Conservation (phyloP, 306 rosid species). For the Castanea crenata region DNA sequence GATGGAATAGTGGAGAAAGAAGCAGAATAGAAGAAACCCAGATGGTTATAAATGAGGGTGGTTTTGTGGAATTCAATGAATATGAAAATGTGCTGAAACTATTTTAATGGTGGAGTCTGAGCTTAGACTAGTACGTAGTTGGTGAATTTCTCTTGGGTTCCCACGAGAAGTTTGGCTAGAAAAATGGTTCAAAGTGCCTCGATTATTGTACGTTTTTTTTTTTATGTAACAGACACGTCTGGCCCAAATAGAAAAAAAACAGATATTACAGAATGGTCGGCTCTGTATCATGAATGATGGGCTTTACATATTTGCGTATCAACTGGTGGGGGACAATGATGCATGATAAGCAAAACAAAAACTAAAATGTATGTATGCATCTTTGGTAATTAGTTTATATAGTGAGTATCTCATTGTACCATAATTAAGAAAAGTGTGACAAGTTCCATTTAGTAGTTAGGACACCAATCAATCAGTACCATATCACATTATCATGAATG, state of each 20-base stretch:
- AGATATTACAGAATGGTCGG: slow-evolving; percentile 26
- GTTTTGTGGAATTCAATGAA: slow-evolving; percentile 24
- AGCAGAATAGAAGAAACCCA: slow-evolving; percentile 31
- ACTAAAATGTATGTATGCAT: not conserved
- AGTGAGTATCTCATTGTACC: not conserved
- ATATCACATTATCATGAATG: not conserved
- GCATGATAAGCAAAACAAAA: not conserved
- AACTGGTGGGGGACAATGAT: not conserved
- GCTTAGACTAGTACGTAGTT: slow-evolving; percentile 38
- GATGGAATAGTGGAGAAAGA: slow-evolving; percentile 5
- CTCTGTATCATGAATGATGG: slow-evolving; percentile 26
- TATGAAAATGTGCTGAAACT: slow-evolving; percentile 25
- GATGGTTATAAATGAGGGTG: slow-evolving; percentile 43
- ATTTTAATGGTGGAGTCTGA: slow-evolving; percentile 30
- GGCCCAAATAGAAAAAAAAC: slow-evolving; percentile 27
- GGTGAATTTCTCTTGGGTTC: slow-evolving; percentile 43
- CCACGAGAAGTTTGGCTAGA: slow-evolving; percentile 43
- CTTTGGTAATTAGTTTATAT: not conserved
- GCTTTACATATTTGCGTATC: slow-evolving; percentile 1
- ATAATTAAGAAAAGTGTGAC: not conserved
- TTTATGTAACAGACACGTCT: slow-evolving; percentile 32
- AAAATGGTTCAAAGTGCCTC: slow-evolving; percentile 47
- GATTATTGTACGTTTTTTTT: slow-evolving; percentile 27
- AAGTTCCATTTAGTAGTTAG: not conserved
- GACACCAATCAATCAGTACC: not conserved